phyloP scores from a whole-genome alignment of 495 filamentous ascomycete genomes.

The Patellaria atrata region DNA sequence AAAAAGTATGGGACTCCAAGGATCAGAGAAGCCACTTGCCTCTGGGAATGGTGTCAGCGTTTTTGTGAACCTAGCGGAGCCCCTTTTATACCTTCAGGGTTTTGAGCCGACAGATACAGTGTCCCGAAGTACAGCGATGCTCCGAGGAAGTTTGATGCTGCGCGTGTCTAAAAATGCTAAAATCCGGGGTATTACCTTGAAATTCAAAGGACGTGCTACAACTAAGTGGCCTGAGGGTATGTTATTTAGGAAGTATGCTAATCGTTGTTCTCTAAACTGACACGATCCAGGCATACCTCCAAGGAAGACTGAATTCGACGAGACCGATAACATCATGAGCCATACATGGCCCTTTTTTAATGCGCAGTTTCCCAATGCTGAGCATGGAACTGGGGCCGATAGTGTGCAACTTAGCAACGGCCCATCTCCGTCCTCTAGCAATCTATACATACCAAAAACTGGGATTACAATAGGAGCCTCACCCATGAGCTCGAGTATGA shows the following conservation, averaged over 20 bases:
- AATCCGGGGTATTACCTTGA: constrained; percentile 83
- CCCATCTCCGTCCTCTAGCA: constrained; percentile 12
- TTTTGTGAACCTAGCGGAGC: constrained; percentile 55
- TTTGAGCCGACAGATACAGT: constrained; percentile 70
- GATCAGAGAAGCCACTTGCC: constrained; percentile 37
- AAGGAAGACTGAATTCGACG: constrained; percentile 65
- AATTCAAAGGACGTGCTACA: constrained; percentile 68
- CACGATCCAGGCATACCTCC: constrained; percentile 63
- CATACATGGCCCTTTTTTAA: constrained; percentile 77
- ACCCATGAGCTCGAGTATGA: constrained; percentile 34
- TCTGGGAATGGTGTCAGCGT: constrained; percentile 36
- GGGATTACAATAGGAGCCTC: constrained; percentile 25
- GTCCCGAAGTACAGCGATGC: constrained; percentile 57
- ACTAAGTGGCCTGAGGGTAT: constrained; percentile 95
- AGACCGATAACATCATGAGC: constrained; percentile 62
- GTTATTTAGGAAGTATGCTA: constrained; percentile 3
- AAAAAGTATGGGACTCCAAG: no score
- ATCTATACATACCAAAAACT: constrained; percentile 3
- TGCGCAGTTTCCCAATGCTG: constrained; percentile 46
- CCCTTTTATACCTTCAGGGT: constrained; percentile 76
- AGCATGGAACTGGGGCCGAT: constrained; percentile 53
- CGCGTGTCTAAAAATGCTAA: constrained; percentile 81
- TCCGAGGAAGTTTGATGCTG: constrained; percentile 72
- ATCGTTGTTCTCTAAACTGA: not conserved
- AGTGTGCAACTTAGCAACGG: constrained; percentile 35